Conservation (phyloP, 2,329 filamentous ascomycete genomes). For the Mycosphaerella sp. region DNA sequence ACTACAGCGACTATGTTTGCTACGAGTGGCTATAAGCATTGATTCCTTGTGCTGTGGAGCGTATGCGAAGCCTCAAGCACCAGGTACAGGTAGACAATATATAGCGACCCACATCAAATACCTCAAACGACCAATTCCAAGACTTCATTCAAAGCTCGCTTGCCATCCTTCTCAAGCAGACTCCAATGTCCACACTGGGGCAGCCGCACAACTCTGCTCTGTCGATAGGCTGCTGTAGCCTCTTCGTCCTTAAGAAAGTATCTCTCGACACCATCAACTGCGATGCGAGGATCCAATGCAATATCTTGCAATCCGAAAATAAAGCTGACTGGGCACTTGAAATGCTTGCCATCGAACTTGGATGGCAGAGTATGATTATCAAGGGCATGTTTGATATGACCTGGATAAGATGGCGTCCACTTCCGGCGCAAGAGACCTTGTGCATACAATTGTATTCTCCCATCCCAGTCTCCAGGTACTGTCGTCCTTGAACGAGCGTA, state of each 20-base stretch:
- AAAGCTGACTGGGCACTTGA: slow-evolving; percentile 50
- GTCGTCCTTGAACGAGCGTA: slow-evolving; percentile 33
- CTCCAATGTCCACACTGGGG: slow-evolving; percentile 50
- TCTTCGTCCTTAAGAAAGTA: slow-evolving; percentile 37
- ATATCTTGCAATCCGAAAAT: slow-evolving; percentile 50
- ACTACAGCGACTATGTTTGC: no score
- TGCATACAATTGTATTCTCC: slow-evolving; percentile 51
- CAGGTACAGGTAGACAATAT: not conserved
- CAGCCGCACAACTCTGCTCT: slow-evolving; percentile 44
- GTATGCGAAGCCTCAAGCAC: not conserved
- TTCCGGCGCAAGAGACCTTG: slow-evolving; percentile 41
- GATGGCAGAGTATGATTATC: not conserved
- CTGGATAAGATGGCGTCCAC: slow-evolving; percentile 38
- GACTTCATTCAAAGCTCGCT: slow-evolving; percentile 15
- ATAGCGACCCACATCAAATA: not conserved
- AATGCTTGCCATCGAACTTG: slow-evolving; percentile 16
- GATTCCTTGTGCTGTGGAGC: not conserved
- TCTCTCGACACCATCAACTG: slow-evolving; percentile 48
- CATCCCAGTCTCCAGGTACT: slow-evolving; percentile 42
- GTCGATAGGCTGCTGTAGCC: not conserved
- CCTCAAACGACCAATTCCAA: not conserved
- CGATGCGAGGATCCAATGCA: slow-evolving; percentile 46
- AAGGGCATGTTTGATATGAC: slow-evolving; percentile 12
- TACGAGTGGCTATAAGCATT: not conserved
- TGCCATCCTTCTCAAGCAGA: slow-evolving; percentile 40